A percentile compares a stretch with the other conserved stretches of the same genome.
Conservation (phyloP, 768 basidiomycete species). For the Collybiopsis confluens region DNA sequence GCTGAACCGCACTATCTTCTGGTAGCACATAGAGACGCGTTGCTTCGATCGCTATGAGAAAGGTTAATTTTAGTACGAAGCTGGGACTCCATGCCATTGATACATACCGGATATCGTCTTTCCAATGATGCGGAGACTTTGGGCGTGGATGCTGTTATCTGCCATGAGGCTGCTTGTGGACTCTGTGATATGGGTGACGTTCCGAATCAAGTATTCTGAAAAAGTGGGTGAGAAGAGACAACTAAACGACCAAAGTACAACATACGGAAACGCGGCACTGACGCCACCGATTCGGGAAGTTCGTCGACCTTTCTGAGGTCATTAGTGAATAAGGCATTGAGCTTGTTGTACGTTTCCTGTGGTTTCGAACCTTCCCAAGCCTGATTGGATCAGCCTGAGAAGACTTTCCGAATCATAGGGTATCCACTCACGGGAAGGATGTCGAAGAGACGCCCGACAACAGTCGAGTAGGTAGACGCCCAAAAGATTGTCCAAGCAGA, state of each 20-base stretch:
- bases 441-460: background rate
- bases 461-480: background rate
- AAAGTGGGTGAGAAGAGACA: background rate
- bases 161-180: background rate
- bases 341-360: background rate
- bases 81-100: background rate
- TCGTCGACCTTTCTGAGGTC: background rate
- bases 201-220: background rate
- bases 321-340: background rate
- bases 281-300: background rate
- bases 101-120: constrained; percentile 1
- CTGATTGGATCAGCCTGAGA: background rate
- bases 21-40: background rate
- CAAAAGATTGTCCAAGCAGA: background rate
- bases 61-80: background rate
- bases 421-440: background rate
- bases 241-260: background rate
- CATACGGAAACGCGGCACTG: background rate
- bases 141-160: background rate
- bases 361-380: background rate
- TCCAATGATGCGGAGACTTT: background rate
- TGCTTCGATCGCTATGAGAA: background rate
- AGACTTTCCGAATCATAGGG: too few relatives aligned
- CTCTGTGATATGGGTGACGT: background rate
- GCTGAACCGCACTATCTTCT: background rate